Evolutionary conservation across 2,329 filamentous ascomycete genomes (phyloP).

Genomic region (Magnaporthiopsis rhizophila): DNA sequence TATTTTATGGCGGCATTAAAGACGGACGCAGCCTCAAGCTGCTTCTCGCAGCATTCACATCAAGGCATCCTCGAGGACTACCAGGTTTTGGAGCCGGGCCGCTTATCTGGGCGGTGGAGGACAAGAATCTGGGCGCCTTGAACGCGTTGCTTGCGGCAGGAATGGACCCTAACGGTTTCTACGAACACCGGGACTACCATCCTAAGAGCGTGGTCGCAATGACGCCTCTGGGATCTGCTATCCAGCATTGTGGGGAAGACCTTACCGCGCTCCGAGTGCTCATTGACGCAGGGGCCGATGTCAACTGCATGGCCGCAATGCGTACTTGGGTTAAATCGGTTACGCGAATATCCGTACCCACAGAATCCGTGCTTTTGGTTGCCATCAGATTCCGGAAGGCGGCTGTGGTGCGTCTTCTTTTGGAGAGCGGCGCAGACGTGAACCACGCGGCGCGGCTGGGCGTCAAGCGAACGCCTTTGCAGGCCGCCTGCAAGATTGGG

Average conservation of each 20-base stretch:
- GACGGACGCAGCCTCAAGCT: too few relatives aligned
- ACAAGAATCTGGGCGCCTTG: too few relatives aligned
- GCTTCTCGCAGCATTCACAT: too few relatives aligned
- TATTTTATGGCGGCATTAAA: too few relatives aligned
- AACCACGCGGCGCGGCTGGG: background rate
- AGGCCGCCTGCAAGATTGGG: conserved; percentile 4
- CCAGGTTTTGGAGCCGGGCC: too few relatives aligned
- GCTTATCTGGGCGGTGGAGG: too few relatives aligned
- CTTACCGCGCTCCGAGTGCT: background rate
- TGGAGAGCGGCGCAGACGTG: conserved; percentile 1
- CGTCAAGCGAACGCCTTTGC: background rate
- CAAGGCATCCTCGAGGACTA: too few relatives aligned
- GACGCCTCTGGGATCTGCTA: too few relatives aligned
- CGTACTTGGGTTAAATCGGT: background rate
- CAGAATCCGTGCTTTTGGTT: background rate
- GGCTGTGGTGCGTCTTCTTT: background rate
- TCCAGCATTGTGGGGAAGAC: too few relatives aligned
- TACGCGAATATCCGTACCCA: background rate
- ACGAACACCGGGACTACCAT: too few relatives aligned
- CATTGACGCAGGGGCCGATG: background rate
- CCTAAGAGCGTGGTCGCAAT: too few relatives aligned
- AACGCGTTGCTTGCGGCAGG: too few relatives aligned
- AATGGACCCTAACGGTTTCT: background rate
- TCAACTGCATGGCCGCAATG: background rate
- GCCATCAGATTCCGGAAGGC: background rate